Percentiles rank a stretch among this genome's conserved stretches.
phyloP scores from a whole-genome alignment of 305 asterid species.

The Rubia occidens region DNA sequence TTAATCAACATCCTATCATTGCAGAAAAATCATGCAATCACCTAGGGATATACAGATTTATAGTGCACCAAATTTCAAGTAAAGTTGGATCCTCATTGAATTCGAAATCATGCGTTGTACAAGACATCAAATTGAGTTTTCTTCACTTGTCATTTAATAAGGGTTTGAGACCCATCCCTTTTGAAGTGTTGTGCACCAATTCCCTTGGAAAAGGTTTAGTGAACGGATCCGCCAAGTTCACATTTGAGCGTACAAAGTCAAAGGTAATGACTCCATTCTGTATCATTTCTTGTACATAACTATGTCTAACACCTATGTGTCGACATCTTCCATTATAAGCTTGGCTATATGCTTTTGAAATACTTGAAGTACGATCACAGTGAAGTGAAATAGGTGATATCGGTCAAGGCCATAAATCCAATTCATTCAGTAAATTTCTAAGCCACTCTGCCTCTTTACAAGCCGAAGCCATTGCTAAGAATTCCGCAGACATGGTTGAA shows the following conservation, averaged over 20 bases:
- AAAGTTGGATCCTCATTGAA: slow-evolving; percentile 1
- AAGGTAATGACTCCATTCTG: background rate
- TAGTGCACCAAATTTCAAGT: background rate
- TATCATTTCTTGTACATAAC: background rate
- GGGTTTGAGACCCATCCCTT: background rate
- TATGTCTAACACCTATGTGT: background rate
- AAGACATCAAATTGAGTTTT: background rate
- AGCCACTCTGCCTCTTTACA: background rate
- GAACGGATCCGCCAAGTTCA: background rate
- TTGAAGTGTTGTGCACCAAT: background rate
- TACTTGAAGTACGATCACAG: background rate
- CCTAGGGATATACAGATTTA: background rate
- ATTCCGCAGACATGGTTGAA: background rate
- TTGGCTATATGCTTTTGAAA: slow-evolving; percentile 3
- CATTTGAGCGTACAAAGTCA: background rate
- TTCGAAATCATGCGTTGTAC: background rate
- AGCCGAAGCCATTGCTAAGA: background rate
- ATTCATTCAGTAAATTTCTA: background rate
- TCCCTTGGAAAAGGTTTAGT: background rate
- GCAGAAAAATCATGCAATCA: background rate
- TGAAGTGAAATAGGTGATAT: background rate
- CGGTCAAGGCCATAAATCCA: background rate
- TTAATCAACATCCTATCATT: background rate
- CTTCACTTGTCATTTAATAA: background rate
- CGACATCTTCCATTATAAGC: slow-evolving; percentile 5